These are phyloP conservation scores for Peronosclerospora sorghi DNA, from an alignment of 352 stramenopile genomes.

Conservation along the genomic window DNA sequence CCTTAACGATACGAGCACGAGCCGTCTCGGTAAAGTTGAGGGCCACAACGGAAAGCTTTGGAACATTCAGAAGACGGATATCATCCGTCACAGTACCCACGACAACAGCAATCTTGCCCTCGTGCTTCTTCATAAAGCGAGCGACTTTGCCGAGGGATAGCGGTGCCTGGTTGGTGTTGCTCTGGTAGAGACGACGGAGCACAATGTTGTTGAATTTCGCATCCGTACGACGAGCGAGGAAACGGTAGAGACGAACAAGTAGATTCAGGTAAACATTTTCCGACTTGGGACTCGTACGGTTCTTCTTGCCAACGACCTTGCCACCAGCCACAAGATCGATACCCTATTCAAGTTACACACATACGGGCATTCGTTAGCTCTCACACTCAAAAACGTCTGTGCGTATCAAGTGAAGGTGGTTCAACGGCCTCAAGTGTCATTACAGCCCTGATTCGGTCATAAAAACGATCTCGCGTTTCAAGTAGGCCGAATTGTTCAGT, in stretches of 20 bases:
- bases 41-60: slow-evolving; percentile 93
- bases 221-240: slow-evolving; percentile 96
- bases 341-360: slow-evolving; percentile 56
- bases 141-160: slow-evolving; percentile 93
- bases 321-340: slow-evolving; percentile 99
- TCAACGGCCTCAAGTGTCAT: background rate
- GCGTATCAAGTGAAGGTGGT: background rate
- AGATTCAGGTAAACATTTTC: slow-evolving; percentile 99
- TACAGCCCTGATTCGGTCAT: background rate
- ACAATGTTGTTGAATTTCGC: slow-evolving; percentile 98
- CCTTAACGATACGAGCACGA: slow-evolving; percentile 94
- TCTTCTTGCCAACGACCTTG: slow-evolving; percentile 96
- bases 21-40: slow-evolving; percentile 97
- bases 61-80: slow-evolving; percentile 94
- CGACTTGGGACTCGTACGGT: slow-evolving; percentile 95
- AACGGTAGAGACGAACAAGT: slow-evolving; percentile 94
- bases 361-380: slow-evolving; percentile 12
- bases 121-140: slow-evolving; percentile 98
- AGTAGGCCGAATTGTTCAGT: background rate
- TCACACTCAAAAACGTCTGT: background rate
- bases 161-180: slow-evolving; percentile 96
- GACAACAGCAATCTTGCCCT: slow-evolving; percentile 97
- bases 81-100: slow-evolving; percentile 99
- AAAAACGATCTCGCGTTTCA: background rate
- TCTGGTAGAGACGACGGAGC: slow-evolving; percentile 98